These are phyloP conservation scores for Naganishia sp. DNA, from an alignment of 1,284 basidiomycete species.

Conservation along the genomic window DNA sequence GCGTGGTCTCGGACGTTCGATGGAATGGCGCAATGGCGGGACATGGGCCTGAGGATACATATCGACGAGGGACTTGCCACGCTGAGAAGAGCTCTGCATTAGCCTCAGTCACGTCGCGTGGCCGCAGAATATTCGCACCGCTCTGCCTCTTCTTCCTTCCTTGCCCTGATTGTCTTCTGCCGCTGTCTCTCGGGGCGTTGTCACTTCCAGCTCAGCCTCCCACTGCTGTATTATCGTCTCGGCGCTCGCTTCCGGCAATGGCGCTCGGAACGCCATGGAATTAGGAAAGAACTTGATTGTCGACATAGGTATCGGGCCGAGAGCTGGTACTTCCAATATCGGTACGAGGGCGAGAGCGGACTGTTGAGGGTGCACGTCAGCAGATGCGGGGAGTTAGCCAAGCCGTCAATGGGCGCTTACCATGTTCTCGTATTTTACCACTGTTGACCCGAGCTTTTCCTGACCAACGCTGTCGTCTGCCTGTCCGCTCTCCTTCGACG, in stretches of 20 bases:
- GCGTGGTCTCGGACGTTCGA: conserved; percentile 7
- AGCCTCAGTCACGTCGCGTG: neutral
- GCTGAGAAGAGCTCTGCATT: neutral
- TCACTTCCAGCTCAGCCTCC: conserved; percentile 4
- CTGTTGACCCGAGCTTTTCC: neutral
- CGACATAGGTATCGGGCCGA: conserved; percentile 16
- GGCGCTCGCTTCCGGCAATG: conserved; percentile 16
- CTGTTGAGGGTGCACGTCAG: neutral
- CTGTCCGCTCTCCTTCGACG: conserved; percentile 2
- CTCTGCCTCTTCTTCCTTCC: conserved; percentile 7
- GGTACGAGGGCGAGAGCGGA: conserved; percentile 3
- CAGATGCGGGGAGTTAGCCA: neutral
- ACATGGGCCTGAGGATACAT: conserved; percentile 21
- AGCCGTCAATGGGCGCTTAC: neutral
- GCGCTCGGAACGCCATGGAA: conserved; percentile 22
- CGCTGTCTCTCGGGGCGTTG: neutral
- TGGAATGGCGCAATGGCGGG: conserved; percentile 16
- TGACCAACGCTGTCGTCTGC: neutral
- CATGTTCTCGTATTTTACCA: neutral
- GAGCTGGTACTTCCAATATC: conserved; percentile 6
- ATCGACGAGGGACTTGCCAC: conserved; percentile 23
- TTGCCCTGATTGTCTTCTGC: neutral
- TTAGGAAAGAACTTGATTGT: conserved; percentile 19
- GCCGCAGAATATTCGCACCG: neutral
- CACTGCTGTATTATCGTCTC: conserved; percentile 20